Conservation (phyloP, 805 yeast genomes). For the Teunomyces gatunensis region DNA sequence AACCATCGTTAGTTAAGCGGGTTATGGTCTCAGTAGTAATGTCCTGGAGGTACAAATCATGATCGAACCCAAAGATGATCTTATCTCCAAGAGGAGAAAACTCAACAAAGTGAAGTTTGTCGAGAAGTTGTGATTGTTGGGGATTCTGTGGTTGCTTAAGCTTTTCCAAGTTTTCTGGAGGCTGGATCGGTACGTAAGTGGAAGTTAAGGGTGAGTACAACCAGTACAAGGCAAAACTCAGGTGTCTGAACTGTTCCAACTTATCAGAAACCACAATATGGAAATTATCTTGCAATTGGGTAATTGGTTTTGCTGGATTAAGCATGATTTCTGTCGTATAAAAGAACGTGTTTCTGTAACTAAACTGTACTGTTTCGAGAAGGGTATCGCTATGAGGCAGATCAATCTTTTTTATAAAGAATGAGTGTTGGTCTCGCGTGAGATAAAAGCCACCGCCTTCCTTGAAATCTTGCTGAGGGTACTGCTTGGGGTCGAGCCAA, state of each 20-base stretch:
- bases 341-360: slow-evolving; percentile 40
- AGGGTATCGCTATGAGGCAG: slow-evolving; percentile 26
- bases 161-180: slow-evolving; percentile 14
- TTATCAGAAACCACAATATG: slow-evolving; percentile 57
- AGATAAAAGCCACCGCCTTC: slow-evolving; percentile 30
- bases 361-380: slow-evolving; percentile 32
- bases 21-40: slow-evolving; percentile 21
- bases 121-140: slow-evolving; percentile 12
- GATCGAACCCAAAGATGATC: slow-evolving; percentile 65
- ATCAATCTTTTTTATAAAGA: slow-evolving; percentile 25
- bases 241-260: slow-evolving; percentile 43
- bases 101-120: slow-evolving; percentile 41
- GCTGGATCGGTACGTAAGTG: slow-evolving; percentile 33
- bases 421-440: slow-evolving; percentile 13
- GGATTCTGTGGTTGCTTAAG: slow-evolving; percentile 7
- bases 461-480: slow-evolving; percentile 19
- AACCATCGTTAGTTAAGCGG: slow-evolving; percentile 70
- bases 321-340: slow-evolving; percentile 33
- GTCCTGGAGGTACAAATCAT: slow-evolving; percentile 63
- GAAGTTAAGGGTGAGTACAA: slow-evolving; percentile 24
- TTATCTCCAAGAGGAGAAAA: slow-evolving; percentile 75
- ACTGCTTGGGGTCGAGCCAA: slow-evolving; percentile 33
- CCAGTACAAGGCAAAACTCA: slow-evolving; percentile 38
- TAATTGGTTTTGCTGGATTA: slow-evolving; percentile 41
- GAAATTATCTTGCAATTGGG: slow-evolving; percentile 35